Evolutionary conservation across 352 stramenopile species (phyloP).

Genomic region (Phytophthora meadii): DNA sequence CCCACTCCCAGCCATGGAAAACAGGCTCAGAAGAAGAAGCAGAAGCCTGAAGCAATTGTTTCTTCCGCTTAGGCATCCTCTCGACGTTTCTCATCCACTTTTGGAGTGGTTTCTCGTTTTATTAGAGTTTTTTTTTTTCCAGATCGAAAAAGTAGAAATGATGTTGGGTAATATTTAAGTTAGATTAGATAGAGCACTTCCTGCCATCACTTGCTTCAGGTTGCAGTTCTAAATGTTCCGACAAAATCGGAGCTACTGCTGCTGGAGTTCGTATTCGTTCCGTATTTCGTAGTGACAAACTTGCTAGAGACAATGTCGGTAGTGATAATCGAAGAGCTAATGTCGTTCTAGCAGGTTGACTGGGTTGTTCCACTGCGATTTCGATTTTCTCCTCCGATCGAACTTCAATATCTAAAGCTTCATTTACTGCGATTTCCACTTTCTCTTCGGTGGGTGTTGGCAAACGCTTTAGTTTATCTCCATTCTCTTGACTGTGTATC

Average conservation of each 20-base stretch:
- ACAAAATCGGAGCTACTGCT: conserved; percentile 27
- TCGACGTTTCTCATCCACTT: conserved; percentile 23
- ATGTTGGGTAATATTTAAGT: no score
- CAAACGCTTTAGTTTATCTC: conserved; percentile 10
- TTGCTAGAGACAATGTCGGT: conserved; percentile 10
- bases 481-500: not conserved
- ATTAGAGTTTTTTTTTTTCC: not conserved
- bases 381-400: conserved; percentile 2
- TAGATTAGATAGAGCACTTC: conserved; percentile 30
- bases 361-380: not conserved
- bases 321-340: conserved; percentile 9
- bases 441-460: not conserved
- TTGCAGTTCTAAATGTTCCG: conserved; percentile 36
- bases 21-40: not conserved
- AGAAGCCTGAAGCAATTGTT: conserved; percentile 12
- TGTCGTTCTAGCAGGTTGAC: conserved; percentile 1
- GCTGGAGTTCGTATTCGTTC: conserved; percentile 24
- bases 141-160: not conserved
- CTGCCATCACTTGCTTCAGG: conserved; percentile 26
- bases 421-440: not conserved
- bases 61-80: conserved; percentile 36
- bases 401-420: not conserved
- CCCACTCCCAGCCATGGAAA: conserved; percentile 49
- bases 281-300: conserved; percentile 4
- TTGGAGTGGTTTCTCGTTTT: conserved; percentile 29